Evolutionary conservation across 1,139 yeast species (phyloP), one percentile per base, ranked within the genome.

Genomic region (Petasospora fabianii): DNA sequence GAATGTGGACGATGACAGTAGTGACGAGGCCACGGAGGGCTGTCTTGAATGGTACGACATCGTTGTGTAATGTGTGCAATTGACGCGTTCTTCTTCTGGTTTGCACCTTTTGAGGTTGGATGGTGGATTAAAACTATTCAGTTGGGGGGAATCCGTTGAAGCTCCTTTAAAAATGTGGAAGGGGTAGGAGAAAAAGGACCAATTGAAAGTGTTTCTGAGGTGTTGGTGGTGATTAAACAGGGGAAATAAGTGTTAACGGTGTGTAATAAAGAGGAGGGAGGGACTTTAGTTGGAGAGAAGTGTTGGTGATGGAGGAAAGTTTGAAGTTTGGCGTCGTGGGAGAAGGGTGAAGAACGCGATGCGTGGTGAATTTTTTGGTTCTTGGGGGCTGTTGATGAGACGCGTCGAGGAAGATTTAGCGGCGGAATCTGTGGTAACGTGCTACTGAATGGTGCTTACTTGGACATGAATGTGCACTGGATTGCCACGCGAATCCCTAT

Each of bases 21-120:
- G 36, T 21, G 60, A 55, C 11, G 60, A 55, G 5, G 61, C 59
- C 32, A 58, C 55, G 8, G 61, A 57, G 10, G 59, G 59, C 34
- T 54, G 59, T 47, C 62, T 57, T 11, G 59, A 56, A 35, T 56
- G 59, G 36, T 55, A 49, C 4, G 59, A 55, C 59, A 57, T 53
- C 15, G 27, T 20, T 27, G 22, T 20, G 22, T n/a, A n/a, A n/a
- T n/a, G n/a, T n/a, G n/a, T n/a, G n/a, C 15, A 24, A 24, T 12
- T 24, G 15, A 22, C 29, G 33, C 24, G 34, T 19, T 28, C 14
- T 29, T 34, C 15, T 12, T 11, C 7, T 7, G 22, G 10, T 10
- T 20, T 8, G 22, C 9, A 20, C 9, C 9, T 20, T 20, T 7
- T 20, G 22, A 8, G 10, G 22, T n/a, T n/a, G n/a, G n/a, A n/a